phyloP scores from a whole-genome alignment of 2,329 filamentous ascomycete genomes.

The Alternaria rosae region DNA sequence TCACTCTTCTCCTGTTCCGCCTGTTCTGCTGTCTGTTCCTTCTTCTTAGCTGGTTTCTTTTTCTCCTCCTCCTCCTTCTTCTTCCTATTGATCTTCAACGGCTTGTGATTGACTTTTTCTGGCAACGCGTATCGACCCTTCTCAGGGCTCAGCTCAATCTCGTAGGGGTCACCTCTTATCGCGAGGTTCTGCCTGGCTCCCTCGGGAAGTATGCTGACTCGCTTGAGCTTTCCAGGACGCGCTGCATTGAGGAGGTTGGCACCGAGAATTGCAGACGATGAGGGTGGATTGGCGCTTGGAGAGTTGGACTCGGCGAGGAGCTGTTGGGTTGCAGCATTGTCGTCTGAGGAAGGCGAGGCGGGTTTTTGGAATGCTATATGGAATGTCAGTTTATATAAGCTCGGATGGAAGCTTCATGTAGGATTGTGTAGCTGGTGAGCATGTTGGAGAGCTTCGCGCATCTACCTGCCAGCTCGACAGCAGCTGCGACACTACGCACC shows the following conservation, averaged over 20 bases:
- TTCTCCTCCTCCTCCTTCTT: conserved; percentile 10
- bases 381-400: neutral
- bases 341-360: conserved; percentile 6
- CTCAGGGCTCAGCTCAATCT: conserved; percentile 31
- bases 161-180: conserved; percentile 23
- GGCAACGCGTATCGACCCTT: conserved; percentile 18
- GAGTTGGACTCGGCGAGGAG: conserved; percentile 29
- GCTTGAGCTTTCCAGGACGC: conserved; percentile 33
- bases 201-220: conserved; percentile 16
- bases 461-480: neutral
- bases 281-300: conserved; percentile 8
- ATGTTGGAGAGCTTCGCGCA: neutral
- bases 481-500: neutral
- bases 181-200: conserved; percentile 14
- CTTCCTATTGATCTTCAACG: conserved; percentile 15
- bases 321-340: conserved; percentile 33
- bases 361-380: neutral
- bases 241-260: conserved; percentile 43
- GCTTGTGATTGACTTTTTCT: conserved; percentile 14
- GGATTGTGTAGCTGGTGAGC: neutral
- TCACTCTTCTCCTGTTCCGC: neutral
- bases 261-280: conserved; percentile 24
- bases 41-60: conserved; percentile 3
- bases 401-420: neutral
- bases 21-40: neutral